Percentiles rank a stretch among this genome's conserved stretches.
Evolutionary conservation across 1,139 yeast genomes (phyloP).

Genomic region (Debaryomycetaceae sp.): DNA sequence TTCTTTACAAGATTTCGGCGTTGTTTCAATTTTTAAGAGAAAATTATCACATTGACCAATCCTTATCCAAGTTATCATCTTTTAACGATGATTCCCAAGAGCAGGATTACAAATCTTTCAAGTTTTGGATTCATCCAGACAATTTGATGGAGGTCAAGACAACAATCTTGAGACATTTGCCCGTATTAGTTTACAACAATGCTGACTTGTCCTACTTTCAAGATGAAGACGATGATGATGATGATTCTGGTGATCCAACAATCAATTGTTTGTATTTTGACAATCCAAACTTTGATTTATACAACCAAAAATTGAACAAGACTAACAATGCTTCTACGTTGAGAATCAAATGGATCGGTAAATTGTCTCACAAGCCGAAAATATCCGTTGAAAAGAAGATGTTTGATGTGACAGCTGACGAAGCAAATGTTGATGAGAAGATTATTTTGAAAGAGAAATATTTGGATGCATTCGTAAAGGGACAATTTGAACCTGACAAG

Average conservation of each 20-base stretch:
- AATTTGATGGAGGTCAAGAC: constrained; percentile 97
- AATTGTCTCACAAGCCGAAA: constrained; percentile 70
- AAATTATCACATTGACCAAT: constrained; percentile 45
- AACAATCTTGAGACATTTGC: constrained; percentile 85
- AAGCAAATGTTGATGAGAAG: constrained; percentile 55
- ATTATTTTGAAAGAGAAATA: constrained; percentile 76
- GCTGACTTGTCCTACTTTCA: constrained; percentile 37
- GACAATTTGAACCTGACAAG: constrained; percentile 45
- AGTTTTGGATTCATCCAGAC: constrained; percentile 96
- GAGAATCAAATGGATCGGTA: constrained; percentile 90
- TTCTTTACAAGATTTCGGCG: constrained; percentile 76
- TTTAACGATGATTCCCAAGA: constrained; percentile 46
- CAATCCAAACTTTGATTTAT: constrained; percentile 75
- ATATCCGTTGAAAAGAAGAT: constrained; percentile 78
- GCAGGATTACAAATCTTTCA: constrained; percentile 69
- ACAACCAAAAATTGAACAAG: constrained; percentile 77
- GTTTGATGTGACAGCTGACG: constrained; percentile 54
- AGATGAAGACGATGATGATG: constrained; percentile 30
- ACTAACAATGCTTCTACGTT: constrained; percentile 70
- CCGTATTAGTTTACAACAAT: constrained; percentile 74
- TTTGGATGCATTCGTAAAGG: constrained; percentile 54
- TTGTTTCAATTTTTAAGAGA: constrained; percentile 80
- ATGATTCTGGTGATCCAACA: constrained; percentile 61
- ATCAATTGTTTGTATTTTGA: constrained; percentile 89
- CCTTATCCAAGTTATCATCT: constrained; percentile 43